Evolutionary conservation across 2,329 filamentous ascomycete species (phyloP).

Genomic region (Bipolaris cookei): DNA sequence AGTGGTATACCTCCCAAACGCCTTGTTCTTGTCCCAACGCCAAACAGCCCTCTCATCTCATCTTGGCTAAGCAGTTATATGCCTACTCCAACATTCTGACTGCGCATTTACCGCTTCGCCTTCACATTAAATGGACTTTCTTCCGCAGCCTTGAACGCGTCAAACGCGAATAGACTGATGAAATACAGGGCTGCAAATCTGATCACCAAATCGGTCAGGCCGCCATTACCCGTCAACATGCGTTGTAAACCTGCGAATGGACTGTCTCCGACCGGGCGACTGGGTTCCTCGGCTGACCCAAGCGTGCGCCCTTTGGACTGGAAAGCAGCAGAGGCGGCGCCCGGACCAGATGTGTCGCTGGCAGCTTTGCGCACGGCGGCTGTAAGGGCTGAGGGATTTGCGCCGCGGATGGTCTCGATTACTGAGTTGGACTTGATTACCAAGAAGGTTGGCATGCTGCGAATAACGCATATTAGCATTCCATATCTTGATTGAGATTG

Average conservation of each 20-base stretch:
- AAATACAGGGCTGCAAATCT: constrained; percentile 57
- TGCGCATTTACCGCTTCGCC: constrained; percentile 23
- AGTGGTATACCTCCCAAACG: constrained; percentile 13
- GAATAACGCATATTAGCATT: constrained; percentile 2
- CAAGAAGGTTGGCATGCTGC: constrained; percentile 58
- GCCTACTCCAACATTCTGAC: background rate
- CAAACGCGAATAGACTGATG: constrained; percentile 54
- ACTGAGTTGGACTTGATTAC: constrained; percentile 54
- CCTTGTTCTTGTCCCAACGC: constrained; percentile 9
- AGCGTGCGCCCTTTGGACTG: constrained; percentile 53
- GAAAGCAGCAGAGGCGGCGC: constrained; percentile 46
- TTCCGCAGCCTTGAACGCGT: constrained; percentile 53
- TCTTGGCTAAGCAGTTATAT: background rate
- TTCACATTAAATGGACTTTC: constrained; percentile 53
- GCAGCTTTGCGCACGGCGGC: constrained; percentile 55
- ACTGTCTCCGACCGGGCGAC: constrained; percentile 31
- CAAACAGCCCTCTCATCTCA: background rate
- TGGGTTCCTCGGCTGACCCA: constrained; percentile 41
- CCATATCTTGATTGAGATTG: background rate
- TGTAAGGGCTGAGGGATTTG: constrained; percentile 57
- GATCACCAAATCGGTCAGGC: constrained; percentile 50
- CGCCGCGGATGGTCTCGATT: constrained; percentile 56
- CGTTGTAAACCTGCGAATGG: constrained; percentile 34
- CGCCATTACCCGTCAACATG: constrained; percentile 41
- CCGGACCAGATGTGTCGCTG: constrained; percentile 48